Percentiles rank a stretch among this genome's conserved stretches.
Conservation (phyloP, 108 stramenopile genomes). For the Thalassiosira profunda region DNA sequence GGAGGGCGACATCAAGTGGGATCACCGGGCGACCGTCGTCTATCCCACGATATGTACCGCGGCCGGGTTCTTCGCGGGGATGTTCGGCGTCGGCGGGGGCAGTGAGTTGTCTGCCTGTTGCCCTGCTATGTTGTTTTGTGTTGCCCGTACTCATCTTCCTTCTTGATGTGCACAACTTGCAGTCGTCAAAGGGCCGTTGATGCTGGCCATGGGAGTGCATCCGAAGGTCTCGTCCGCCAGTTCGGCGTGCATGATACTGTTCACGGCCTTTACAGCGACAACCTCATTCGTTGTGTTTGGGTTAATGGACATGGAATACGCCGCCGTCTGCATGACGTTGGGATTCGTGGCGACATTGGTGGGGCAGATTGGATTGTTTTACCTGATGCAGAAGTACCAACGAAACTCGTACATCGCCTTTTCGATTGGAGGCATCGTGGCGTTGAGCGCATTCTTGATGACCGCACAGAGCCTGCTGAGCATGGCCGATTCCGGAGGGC, state of each 20-base stretch:
- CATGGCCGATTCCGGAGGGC: constrained; percentile 41
- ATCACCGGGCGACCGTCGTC: constrained; percentile 74
- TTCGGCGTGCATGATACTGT: constrained; percentile 94
- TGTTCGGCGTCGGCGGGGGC: constrained; percentile 97
- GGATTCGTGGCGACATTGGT: constrained; percentile 86
- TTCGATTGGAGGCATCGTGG: constrained; percentile 93
- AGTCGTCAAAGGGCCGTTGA: constrained; percentile 94
- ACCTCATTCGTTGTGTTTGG: constrained; percentile 97
- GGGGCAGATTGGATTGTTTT: constrained; percentile 84
- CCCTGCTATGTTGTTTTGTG: neutral
- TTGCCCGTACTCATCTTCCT: neutral
- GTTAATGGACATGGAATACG: constrained; percentile 90
- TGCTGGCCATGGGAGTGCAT: constrained; percentile 97
- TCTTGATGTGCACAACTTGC: no score
- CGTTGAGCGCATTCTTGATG: constrained; percentile 86
- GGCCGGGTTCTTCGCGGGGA: constrained; percentile 95
- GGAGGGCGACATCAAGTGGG: constrained; percentile 98
- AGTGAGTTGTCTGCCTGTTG: no score
- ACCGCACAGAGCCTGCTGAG: constrained; percentile 64
- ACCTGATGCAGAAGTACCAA: constrained; percentile 91
- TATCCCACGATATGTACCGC: constrained; percentile 93
- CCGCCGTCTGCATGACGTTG: constrained; percentile 75
- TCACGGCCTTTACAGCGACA: constrained; percentile 90
- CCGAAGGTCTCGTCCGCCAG: constrained; percentile 93
- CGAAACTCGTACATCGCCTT: constrained; percentile 95